Conservation (phyloP, 1,284 basidiomycete species). For the Blastosporella zonata region DNA sequence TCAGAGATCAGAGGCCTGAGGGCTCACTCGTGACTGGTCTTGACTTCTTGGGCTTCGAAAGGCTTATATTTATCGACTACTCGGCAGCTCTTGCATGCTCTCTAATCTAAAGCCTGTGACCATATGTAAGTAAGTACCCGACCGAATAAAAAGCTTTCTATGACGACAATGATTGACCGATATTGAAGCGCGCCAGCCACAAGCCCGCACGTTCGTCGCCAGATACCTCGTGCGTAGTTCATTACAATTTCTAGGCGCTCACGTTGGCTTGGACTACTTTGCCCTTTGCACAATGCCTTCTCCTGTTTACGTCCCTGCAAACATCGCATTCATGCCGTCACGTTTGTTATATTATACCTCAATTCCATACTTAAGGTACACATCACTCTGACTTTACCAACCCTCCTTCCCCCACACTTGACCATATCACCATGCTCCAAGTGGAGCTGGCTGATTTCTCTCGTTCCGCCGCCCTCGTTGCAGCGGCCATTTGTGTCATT, state of each 20-base stretch:
- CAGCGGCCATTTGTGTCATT: constrained; percentile 15
- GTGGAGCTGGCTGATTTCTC: constrained; percentile 9
- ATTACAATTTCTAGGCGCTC: neutral
- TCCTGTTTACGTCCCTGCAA: neutral
- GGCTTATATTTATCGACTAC: too few species aligned
- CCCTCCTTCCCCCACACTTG: neutral
- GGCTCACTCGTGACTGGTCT: too few species aligned
- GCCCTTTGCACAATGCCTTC: neutral
- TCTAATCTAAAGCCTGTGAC: too few species aligned
- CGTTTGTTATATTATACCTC: constrained; percentile 10
- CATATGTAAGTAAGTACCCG: too few species aligned
- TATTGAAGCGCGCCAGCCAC: neutral
- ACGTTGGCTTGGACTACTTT: constrained; percentile 2
- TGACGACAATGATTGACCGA: constrained; percentile 5
- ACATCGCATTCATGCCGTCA: constrained; percentile 5
- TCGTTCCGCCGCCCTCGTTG: constrained; percentile 11
- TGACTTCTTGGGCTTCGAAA: too few species aligned
- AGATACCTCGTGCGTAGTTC: constrained; percentile 13
- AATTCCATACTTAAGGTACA: constrained; percentile 13
- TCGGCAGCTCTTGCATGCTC: too few species aligned
- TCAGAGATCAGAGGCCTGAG: too few species aligned
- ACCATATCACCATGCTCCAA: constrained; percentile 9
- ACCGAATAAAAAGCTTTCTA: too few species aligned
- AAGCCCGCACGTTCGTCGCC: constrained; percentile 18
- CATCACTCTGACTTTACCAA: neutral